Conservation (phyloP, 169 alveolate genomes). For the Theileria sp. region DNA sequence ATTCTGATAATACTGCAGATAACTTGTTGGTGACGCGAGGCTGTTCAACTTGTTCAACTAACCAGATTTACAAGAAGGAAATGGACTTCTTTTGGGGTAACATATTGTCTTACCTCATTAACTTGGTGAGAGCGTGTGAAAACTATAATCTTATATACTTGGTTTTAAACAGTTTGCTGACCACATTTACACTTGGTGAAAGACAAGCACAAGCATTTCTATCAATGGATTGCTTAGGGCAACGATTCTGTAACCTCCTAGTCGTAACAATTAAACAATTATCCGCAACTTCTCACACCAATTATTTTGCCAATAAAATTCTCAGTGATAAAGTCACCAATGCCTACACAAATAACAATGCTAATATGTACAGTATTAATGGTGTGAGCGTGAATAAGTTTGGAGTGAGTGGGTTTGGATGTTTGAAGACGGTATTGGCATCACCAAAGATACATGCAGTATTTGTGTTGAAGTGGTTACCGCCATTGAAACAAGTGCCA, state of each 20-base stretch:
- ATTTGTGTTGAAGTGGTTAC: slow-evolving; percentile 57
- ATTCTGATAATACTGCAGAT: slow-evolving; percentile 9
- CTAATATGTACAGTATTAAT: not conserved
- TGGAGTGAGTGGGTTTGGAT: not conserved
- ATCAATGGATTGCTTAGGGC: slow-evolving; percentile 41
- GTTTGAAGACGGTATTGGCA: slow-evolving; percentile 5
- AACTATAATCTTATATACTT: slow-evolving; percentile 37
- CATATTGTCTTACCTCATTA: slow-evolving; percentile 22
- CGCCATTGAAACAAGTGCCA: slow-evolving; percentile 55
- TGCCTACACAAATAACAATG: too few relatives aligned
- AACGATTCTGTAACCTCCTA: slow-evolving; percentile 54
- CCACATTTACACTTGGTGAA: slow-evolving; percentile 56
- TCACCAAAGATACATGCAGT: slow-evolving; percentile 55
- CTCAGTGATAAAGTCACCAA: not conserved
- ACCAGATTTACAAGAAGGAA: slow-evolving; percentile 40
- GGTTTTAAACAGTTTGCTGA: slow-evolving; percentile 41
- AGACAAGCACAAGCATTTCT: slow-evolving; percentile 49
- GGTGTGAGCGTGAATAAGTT: not conserved
- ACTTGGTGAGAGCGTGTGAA: slow-evolving; percentile 16
- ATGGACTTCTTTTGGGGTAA: slow-evolving; percentile 56
- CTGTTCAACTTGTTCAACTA: slow-evolving; percentile 43
- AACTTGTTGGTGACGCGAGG: slow-evolving; percentile 25
- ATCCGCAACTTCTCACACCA: slow-evolving; percentile 16
- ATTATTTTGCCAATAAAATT: too few relatives aligned
- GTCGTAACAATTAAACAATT: slow-evolving; percentile 19